phyloP scores from a whole-genome alignment of 2,329 filamentous ascomycete species.

The Fusarium poae region DNA sequence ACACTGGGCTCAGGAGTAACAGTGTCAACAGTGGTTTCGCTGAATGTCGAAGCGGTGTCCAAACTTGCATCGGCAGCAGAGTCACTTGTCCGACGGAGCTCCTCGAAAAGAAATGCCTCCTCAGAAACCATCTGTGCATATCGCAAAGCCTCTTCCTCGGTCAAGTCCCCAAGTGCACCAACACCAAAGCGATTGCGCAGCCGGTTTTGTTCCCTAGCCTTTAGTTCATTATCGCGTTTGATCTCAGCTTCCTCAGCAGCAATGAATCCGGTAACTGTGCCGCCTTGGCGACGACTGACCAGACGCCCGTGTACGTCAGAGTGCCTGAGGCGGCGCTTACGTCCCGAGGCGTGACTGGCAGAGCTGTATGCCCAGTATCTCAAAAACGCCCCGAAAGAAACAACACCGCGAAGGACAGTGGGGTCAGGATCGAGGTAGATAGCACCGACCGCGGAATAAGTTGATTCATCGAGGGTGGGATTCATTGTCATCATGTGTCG shows the following conservation, averaged over 20 bases:
- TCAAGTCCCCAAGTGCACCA: slow-evolving; percentile 74
- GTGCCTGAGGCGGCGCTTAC: slow-evolving; percentile 82
- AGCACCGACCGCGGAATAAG: slow-evolving; percentile 84
- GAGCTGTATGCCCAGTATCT: slow-evolving; percentile 96
- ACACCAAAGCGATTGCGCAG: slow-evolving; percentile 87
- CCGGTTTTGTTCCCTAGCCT: slow-evolving; percentile 75
- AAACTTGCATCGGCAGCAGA: slow-evolving; percentile 63
- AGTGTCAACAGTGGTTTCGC: slow-evolving; percentile 59
- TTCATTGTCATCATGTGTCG: slow-evolving; percentile 72
- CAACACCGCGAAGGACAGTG: slow-evolving; percentile 84
- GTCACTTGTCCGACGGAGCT: slow-evolving; percentile 67
- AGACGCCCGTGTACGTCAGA: slow-evolving; percentile 69
- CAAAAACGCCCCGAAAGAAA: slow-evolving; percentile 87
- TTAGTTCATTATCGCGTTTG: slow-evolving; percentile 76
- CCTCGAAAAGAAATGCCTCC: slow-evolving; percentile 69
- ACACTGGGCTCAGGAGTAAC: slow-evolving; percentile 69
- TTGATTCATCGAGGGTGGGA: slow-evolving; percentile 74
- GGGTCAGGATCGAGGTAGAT: slow-evolving; percentile 90
- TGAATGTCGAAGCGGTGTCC: slow-evolving; percentile 59
- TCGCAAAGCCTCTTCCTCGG: slow-evolving; percentile 73
- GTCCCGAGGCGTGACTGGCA: slow-evolving; percentile 78
- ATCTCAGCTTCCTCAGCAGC: slow-evolving; percentile 87
- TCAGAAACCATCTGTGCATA: slow-evolving; percentile 77
- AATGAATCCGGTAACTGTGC: slow-evolving; percentile 83
- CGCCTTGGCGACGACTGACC: slow-evolving; percentile 68